A percentile compares a stretch with the other conserved stretches of the same genome.
Conservation (phyloP, 1,284 basidiomycete genomes). For the Boletus mariae region DNA sequence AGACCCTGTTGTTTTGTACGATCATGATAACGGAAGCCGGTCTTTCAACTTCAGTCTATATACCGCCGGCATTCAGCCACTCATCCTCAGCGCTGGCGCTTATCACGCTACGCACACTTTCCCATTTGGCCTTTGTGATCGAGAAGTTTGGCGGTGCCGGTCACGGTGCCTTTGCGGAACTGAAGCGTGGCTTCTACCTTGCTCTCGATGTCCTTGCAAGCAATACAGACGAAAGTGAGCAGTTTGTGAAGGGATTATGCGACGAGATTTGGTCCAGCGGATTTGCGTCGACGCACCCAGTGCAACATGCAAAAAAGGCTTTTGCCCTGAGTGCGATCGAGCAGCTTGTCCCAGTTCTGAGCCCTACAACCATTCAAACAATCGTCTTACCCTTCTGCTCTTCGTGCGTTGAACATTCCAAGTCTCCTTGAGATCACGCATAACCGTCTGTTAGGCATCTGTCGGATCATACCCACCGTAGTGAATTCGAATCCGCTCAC, state of each 20-base stretch:
- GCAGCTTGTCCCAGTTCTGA: constrained; percentile 61
- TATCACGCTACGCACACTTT: constrained; percentile 49
- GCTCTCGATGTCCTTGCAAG: constrained; percentile 65
- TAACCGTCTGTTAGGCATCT: constrained; percentile 43
- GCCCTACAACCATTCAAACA: constrained; percentile 44
- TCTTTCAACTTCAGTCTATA: constrained; percentile 53
- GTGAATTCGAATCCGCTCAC: constrained; percentile 72
- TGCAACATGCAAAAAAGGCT: constrained; percentile 50
- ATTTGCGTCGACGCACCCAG: constrained; percentile 12
- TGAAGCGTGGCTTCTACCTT: constrained; percentile 68
- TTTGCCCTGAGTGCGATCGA: constrained; percentile 65
- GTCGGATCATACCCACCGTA: constrained; percentile 52
- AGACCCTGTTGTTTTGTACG: constrained; percentile 64
- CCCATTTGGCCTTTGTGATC: constrained; percentile 66
- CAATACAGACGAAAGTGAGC: constrained; percentile 39
- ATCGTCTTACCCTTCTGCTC: constrained; percentile 55
- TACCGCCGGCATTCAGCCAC: constrained; percentile 31
- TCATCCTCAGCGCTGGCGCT: constrained; percentile 48
- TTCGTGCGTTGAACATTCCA: constrained; percentile 44
- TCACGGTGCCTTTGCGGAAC: constrained; percentile 53
- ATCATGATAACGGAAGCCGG: constrained; percentile 65
- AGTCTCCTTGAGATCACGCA: not conserved
- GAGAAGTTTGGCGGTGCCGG: constrained; percentile 68
- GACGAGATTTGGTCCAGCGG: constrained; percentile 27
- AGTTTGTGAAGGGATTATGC: constrained; percentile 42